phyloP scores from a whole-genome alignment of 2,329 filamentous ascomycete genomes.

The Apiospora hydei region DNA sequence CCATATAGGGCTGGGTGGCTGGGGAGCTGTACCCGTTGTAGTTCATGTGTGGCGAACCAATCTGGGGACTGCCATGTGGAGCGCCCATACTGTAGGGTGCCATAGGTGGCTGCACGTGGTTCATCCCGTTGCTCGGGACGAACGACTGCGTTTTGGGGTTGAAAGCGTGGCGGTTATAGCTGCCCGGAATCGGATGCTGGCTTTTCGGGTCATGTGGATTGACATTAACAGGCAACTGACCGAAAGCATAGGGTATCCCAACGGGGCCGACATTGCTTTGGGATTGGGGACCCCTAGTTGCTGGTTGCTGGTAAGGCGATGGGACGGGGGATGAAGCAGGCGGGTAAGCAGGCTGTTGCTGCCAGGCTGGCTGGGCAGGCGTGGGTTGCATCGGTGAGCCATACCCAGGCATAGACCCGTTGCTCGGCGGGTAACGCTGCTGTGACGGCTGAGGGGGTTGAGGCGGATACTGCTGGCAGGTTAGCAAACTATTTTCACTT shows the following conservation, averaged over 20 bases:
- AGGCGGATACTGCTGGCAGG: constrained; percentile 45
- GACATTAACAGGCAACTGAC: constrained; percentile 75
- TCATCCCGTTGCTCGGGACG: constrained; percentile 69
- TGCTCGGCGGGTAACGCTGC: constrained; percentile 46
- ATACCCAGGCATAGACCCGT: constrained; percentile 44
- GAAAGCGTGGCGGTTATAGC: constrained; percentile 84
- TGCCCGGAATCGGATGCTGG: constrained; percentile 85
- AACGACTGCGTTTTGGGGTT: constrained; percentile 96
- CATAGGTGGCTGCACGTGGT: constrained; percentile 55
- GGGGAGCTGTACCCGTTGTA: constrained; percentile 58
- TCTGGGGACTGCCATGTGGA: constrained; percentile 61
- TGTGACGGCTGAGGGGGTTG: constrained; percentile 41
- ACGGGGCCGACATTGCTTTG: constrained; percentile 34
- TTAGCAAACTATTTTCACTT: constrained; percentile 31
- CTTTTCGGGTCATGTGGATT: constrained; percentile 76
- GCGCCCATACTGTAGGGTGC: constrained; percentile 56
- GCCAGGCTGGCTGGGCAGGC: constrained; percentile 41
- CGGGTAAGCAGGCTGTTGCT: constrained; percentile 40
- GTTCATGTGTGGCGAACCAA: constrained; percentile 58
- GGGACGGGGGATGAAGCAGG: constrained; percentile 32
- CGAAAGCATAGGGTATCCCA: constrained; percentile 74
- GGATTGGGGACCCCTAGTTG: constrained; percentile 31
- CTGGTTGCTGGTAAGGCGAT: constrained; percentile 32
- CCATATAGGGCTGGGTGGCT: constrained; percentile 53
- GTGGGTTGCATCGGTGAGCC: constrained; percentile 44